These are phyloP conservation scores for Rhinocladiella similis DNA, from an alignment of 2,329 filamentous ascomycete species.

Conservation along the genomic window DNA sequence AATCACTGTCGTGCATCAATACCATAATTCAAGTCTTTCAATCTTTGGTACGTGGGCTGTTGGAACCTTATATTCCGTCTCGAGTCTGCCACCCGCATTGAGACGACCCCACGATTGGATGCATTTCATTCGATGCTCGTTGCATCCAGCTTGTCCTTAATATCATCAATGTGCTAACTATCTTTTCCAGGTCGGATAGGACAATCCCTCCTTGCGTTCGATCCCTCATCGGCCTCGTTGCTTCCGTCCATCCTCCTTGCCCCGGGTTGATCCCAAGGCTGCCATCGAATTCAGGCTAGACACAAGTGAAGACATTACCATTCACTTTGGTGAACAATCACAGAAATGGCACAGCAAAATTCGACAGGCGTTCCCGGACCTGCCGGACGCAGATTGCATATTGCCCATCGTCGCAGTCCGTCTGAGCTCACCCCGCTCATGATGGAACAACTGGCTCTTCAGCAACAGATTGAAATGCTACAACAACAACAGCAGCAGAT, in stretches of 20 bases:
- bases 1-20: conserved; percentile 7
- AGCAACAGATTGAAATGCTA: conserved; percentile 95
- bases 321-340: conserved; percentile 4
- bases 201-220: conserved; percentile 42
- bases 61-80: not conserved
- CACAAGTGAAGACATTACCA: conserved; percentile 11
- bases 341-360: conserved; percentile 67
- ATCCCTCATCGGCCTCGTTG: not conserved
- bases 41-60: conserved; percentile 5
- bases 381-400: conserved; percentile 86
- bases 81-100: not conserved
- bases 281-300: conserved; percentile 1
- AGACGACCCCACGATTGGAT: not conserved
- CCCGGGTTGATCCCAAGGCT: not conserved
- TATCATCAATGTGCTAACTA: not conserved
- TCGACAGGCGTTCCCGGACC: conserved; percentile 63
- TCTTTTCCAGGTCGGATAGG: not conserved
- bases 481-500: conserved; percentile 99
- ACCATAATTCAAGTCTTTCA: not conserved
- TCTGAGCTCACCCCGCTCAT: conserved; percentile 96
- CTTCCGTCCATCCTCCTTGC: not conserved
- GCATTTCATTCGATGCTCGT: not conserved
- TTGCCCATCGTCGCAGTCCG: conserved; percentile 93
- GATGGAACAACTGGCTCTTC: conserved; percentile 98
- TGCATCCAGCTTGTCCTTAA: not conserved